A percentile compares a stretch with the other conserved stretches of the same genome.
Evolutionary conservation across 345 rosid genomes (phyloP).

Genomic region (Physaria fendleri): DNA sequence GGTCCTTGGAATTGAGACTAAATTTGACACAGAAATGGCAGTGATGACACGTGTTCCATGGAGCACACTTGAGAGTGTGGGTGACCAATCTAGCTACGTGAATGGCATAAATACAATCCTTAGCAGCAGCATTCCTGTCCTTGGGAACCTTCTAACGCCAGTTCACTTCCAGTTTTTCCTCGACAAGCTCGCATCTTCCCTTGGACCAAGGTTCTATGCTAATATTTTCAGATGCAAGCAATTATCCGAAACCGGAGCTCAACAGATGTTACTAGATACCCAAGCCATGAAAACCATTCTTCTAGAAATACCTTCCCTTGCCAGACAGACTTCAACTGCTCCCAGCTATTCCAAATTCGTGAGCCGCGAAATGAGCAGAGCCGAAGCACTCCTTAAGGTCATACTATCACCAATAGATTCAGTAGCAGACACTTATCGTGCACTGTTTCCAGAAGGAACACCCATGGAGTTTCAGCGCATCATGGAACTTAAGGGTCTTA

Average conservation of each 20-base stretch:
- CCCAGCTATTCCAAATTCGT: slow-evolving; percentile 85
- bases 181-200: slow-evolving; percentile 85
- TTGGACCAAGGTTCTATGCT: slow-evolving; percentile 89
- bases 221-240: slow-evolving; percentile 97
- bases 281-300: slow-evolving; percentile 93
- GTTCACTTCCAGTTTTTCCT: slow-evolving; percentile 33
- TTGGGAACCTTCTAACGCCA: slow-evolving; percentile 29
- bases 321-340: slow-evolving; percentile 40
- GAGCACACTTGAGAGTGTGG: slow-evolving; percentile 96
- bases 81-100: slow-evolving; percentile 82
- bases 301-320: slow-evolving; percentile 76
- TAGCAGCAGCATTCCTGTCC: slow-evolving; percentile 30
- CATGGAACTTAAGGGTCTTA: slow-evolving; percentile 67
- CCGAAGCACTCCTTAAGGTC: slow-evolving; percentile 95
- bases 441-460: slow-evolving; percentile 93
- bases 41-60: slow-evolving; percentile 94
- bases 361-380: slow-evolving; percentile 96
- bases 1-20: slow-evolving; percentile 92
- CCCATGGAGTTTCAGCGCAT: slow-evolving; percentile 94
- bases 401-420: slow-evolving; percentile 91
- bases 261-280: slow-evolving; percentile 90
- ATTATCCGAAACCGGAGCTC: slow-evolving; percentile 98
- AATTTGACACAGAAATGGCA: slow-evolving; percentile 94
- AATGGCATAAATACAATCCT: slow-evolving; percentile 24
- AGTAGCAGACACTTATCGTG: slow-evolving; percentile 89